Evolutionary conservation across 352 stramenopile genomes (phyloP).

Genomic region (Globisporangium alternatum): DNA sequence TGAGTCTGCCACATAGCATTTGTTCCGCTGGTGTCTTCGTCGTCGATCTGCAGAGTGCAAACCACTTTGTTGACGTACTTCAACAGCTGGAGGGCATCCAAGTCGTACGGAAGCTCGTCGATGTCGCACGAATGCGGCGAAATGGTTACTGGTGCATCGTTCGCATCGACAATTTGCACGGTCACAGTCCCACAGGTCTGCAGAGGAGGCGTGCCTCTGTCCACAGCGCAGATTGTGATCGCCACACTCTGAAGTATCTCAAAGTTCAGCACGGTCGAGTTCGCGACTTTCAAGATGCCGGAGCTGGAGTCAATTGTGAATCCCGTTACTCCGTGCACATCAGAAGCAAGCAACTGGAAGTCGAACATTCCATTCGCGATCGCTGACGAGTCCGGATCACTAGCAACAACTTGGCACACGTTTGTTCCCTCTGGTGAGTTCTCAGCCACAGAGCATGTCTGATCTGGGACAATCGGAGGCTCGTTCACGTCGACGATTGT

Average conservation of each 20-base stretch:
- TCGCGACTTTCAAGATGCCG: constrained; percentile 4
- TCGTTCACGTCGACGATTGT: constrained; percentile 8
- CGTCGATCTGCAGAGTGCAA: constrained; percentile 5
- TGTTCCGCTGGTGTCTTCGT: background rate
- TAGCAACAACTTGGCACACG: constrained; percentile 1
- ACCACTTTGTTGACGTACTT: constrained; percentile 5
- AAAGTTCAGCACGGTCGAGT: constrained; percentile 7
- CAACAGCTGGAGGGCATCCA: background rate
- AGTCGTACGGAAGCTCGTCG: constrained; percentile 11
- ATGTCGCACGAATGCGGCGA: constrained; percentile 5
- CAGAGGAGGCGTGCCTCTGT: constrained; percentile 3
- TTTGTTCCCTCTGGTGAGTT: constrained; percentile 1
- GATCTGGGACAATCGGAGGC: background rate
- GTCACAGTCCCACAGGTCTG: constrained; percentile 3
- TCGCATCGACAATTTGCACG: background rate
- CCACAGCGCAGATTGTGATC: constrained; percentile 8
- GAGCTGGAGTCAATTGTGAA: constrained; percentile 8
- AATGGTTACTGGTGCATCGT: constrained; percentile 7
- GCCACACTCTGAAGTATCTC: constrained; percentile 1
- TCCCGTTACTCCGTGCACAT: background rate
- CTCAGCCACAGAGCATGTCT: constrained; percentile 10
- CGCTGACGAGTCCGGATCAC: constrained; percentile 1
- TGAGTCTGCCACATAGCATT: constrained; percentile 5
- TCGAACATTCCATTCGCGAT: constrained; percentile 7
- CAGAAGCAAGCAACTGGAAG: background rate